phyloP scores from a whole-genome alignment of 257 asterid genomes.

The Paulownia fortunei region DNA sequence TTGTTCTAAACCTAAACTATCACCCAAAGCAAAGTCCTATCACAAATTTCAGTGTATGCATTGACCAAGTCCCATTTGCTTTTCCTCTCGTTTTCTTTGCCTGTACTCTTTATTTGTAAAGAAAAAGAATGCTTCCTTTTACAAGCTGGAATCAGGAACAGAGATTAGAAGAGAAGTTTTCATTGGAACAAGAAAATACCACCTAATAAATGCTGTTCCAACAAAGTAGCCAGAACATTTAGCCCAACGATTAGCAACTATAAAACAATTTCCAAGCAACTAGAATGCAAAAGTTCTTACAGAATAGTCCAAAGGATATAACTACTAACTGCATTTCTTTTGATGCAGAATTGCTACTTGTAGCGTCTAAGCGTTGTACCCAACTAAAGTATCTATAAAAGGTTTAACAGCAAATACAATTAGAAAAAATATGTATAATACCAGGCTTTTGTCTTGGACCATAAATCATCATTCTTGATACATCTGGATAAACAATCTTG shows the following conservation, averaged over 20 bases:
- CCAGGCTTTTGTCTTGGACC: constrained; percentile 76
- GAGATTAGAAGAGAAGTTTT: neutral
- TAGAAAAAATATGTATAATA: constrained; percentile 30
- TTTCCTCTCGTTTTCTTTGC: neutral
- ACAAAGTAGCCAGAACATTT: neutral
- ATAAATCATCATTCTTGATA: constrained; percentile 73
- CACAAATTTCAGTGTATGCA: neutral
- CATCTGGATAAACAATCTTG: constrained; percentile 81
- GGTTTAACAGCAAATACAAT: constrained; percentile 14
- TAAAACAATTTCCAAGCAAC: neutral
- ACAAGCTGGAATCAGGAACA: neutral
- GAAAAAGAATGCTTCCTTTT: neutral
- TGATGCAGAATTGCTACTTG: constrained; percentile 11
- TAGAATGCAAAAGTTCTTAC: neutral
- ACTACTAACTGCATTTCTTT: neutral
- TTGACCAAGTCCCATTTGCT: neutral
- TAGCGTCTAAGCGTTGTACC: constrained; percentile 4
- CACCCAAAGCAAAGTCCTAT: neutral
- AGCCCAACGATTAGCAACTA: neutral
- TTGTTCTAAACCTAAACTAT: neutral
- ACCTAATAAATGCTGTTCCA: neutral
- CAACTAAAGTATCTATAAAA: constrained; percentile 5
- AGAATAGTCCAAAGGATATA: neutral
- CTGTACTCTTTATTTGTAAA: neutral
- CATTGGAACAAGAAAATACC: neutral